Evolutionary conservation across 2,329 filamentous ascomycete species (phyloP), one percentile per base, ranked within the genome.

Genomic region (Sarocladium kiliense): DNA sequence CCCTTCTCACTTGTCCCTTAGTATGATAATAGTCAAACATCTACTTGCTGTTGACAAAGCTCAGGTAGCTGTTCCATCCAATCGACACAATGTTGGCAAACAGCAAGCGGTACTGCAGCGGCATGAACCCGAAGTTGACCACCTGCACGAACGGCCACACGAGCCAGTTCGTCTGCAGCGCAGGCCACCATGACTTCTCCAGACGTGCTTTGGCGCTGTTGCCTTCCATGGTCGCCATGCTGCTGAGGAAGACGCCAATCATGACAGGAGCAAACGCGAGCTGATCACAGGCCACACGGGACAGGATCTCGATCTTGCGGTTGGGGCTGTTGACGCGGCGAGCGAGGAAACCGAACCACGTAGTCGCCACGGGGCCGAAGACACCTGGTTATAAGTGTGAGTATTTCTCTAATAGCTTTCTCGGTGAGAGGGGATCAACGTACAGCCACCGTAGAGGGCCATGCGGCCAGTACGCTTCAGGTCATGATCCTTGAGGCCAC

Each of bases 141-240:
- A 87, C 77, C 75, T 97, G 92, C 55, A 95, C 90, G 59, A 78
- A 77, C 3, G 92, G 92, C 92, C 92, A 97, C 55, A 97, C 72
- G 75, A 90, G 81, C 79, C 90, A 91, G 75, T 96, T 97, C 68
- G 89, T 87, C 69, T 80, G 80, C 65, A 96, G 81, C 30, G 89
- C 88, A 12, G 81, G 78, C 61, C 73, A 71, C 74, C 91, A 97
- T 58, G 81, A 87, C 64, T 80, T 84, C 57, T 82, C 73, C 55
- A 94, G 77, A 74, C 93, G 92, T 65, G 91, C 82, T 63, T 75
- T 57, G 26, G 76, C 72, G 56, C 70, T 72, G 30, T 66, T 66
- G 25, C 90, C 89, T 72, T 95, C 90, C 71, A 94, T 78, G 58
- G 87, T 79, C 16, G 91, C 89, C 91, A 96, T 95, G 67, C 82